Evolutionary conservation across 306 rosid species (phyloP).

Genomic region (Psophocarpus tetragonolobus): DNA sequence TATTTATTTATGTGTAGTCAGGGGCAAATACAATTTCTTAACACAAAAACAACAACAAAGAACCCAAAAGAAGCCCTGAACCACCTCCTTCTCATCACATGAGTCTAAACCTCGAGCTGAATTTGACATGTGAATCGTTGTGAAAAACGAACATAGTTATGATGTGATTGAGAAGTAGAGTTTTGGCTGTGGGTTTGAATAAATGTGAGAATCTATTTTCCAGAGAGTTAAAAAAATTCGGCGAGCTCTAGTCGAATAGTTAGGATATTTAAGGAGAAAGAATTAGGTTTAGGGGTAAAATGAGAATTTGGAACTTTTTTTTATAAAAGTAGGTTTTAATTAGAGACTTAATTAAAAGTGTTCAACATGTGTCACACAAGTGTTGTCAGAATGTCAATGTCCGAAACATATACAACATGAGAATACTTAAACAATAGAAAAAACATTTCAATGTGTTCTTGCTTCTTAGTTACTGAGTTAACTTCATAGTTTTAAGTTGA

Average conservation of each 20-base stretch:
- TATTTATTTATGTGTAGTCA: constrained; percentile 51
- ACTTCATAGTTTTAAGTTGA: not conserved
- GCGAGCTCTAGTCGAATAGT: too few relatives aligned
- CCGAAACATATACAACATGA: too few relatives aligned
- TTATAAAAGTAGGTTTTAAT: too few relatives aligned
- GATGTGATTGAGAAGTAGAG: constrained; percentile 25
- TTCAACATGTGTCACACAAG: too few relatives aligned
- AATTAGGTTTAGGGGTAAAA: too few relatives aligned
- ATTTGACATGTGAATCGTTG: constrained; percentile 61
- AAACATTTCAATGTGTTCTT: too few relatives aligned
- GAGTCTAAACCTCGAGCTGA: constrained; percentile 87
- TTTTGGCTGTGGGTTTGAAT: constrained; percentile 17
- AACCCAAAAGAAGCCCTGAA: constrained; percentile 50
- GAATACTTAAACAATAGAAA: too few relatives aligned
- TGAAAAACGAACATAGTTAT: constrained; percentile 24
- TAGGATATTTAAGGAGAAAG: too few relatives aligned
- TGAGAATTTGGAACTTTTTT: too few relatives aligned
- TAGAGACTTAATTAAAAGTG: too few relatives aligned
- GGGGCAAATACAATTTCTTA: constrained; percentile 73
- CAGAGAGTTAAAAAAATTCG: too few relatives aligned
- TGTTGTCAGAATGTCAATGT: too few relatives aligned
- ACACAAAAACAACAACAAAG: constrained; percentile 55
- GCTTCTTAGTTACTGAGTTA: not conserved
- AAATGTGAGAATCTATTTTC: constrained; percentile 24
- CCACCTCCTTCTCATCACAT: constrained; percentile 34